Percentiles rank a stretch among this genome's conserved stretches.
Evolutionary conservation across 75 land plant species (phyloP).

Genomic region (Cupressus sempervirens): DNA sequence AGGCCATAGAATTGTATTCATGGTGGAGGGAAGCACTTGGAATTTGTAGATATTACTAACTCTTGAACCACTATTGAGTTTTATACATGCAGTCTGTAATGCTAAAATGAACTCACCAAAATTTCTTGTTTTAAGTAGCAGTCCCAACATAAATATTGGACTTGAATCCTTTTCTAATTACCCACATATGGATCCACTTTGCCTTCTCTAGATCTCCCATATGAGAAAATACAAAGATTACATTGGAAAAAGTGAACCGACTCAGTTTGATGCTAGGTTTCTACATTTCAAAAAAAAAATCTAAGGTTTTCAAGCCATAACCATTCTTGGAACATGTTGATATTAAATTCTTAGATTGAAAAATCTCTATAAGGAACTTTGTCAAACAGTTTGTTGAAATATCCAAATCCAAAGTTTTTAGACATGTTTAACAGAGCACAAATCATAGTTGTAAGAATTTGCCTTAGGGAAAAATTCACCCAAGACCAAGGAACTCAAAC

Average conservation of each 20-base stretch:
- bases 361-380: constrained; percentile 14
- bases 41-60: constrained; percentile 54
- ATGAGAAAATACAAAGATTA: constrained; percentile 23
- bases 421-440: constrained; percentile 60
- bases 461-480: too few relatives aligned
- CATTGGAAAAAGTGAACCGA: constrained; percentile 24
- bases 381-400: constrained; percentile 1
- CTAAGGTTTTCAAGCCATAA: constrained; percentile 16
- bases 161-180: constrained; percentile 20
- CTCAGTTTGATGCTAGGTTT: constrained; percentile 13
- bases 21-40: constrained; percentile 69
- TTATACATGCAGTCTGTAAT: constrained; percentile 88
- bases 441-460: too few relatives aligned
- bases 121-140: too few relatives aligned
- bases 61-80: constrained; percentile 71
- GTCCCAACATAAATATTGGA: constrained; percentile 21
- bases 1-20: constrained; percentile 80
- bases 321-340: constrained; percentile 15
- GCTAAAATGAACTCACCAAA: too few relatives aligned
- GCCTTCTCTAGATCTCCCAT: constrained; percentile 29
- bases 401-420: constrained; percentile 18
- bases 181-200: constrained; percentile 30
- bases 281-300: constrained; percentile 26
- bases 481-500: too few relatives aligned
- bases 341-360: constrained; percentile 28